Percentiles rank a stretch among this genome's conserved stretches.
Evolutionary conservation across 2,329 filamentous ascomycete genomes (phyloP).

Genomic region (Sporothrix variecibatus): DNA sequence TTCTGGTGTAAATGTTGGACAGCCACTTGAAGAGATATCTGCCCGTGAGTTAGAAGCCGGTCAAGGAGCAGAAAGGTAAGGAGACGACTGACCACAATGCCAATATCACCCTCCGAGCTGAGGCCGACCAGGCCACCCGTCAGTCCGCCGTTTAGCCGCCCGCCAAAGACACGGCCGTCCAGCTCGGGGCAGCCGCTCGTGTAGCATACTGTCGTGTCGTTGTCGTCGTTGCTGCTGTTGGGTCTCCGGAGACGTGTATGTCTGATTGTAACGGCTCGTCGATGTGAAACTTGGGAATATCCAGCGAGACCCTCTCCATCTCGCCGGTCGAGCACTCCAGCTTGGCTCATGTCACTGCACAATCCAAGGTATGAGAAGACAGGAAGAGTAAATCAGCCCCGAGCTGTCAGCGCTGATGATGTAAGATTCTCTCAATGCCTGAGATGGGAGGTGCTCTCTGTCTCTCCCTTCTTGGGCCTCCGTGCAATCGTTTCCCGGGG

Average conservation of each 20-base stretch:
- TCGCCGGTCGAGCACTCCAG: not conserved
- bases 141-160: conserved; percentile 51
- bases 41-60: not conserved
- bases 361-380: not conserved
- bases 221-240: not conserved
- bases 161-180: conserved; percentile 51
- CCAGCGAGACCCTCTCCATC: not conserved
- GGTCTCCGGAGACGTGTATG: too few species aligned
- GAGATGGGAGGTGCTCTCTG: not conserved
- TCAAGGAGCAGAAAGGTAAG: not conserved
- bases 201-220: conserved; percentile 32
- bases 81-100: conserved; percentile 38
- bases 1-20: conserved; percentile 42
- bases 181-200: conserved; percentile 52
- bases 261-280: not conserved
- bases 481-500: not conserved
- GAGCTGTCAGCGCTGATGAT: not conserved
- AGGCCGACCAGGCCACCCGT: conserved; percentile 53
- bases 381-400: not conserved
- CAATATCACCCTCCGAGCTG: conserved; percentile 54
- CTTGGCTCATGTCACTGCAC: not conserved
- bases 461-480: not conserved
- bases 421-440: not conserved
- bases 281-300: not conserved
- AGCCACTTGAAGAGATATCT: conserved; percentile 54